phyloP scores from a whole-genome alignment of 192 early-diverging fungal species.

The Fimicolochytrium jonesii region DNA sequence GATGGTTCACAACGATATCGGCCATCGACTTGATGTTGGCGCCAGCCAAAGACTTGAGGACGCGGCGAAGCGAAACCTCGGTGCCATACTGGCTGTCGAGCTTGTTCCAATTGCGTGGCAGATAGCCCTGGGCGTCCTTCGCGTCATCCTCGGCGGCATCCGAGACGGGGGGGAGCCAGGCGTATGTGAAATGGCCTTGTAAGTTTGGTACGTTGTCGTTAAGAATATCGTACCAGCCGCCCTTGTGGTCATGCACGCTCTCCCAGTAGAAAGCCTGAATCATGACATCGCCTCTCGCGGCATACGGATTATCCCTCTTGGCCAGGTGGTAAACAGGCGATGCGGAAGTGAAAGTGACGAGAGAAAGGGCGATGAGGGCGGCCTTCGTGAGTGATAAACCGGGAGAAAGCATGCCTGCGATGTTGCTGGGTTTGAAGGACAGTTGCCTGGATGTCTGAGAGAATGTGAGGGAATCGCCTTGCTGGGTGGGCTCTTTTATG shows the following conservation, averaged over 20 bases:
- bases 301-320: no score
- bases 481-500: no score
- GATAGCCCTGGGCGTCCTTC: no score
- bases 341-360: no score
- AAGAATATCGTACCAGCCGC: background rate
- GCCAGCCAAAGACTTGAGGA: background rate
- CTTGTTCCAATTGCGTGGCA: slow-evolving; percentile 1
- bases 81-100: slow-evolving; percentile 8
- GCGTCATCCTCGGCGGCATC: background rate
- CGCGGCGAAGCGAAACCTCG: background rate
- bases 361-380: no score
- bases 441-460: no score
- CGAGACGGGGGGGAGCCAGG: slow-evolving; percentile 8
- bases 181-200: background rate
- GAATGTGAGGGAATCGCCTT: no score
- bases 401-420: no score
- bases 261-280: slow-evolving; percentile 1
- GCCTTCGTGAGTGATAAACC: no score
- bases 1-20: slow-evolving; percentile 15
- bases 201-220: background rate
- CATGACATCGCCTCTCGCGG: background rate
- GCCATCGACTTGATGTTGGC: background rate
- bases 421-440: no score
- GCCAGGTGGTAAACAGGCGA: no score
- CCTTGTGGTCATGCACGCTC: no score